phyloP scores from a whole-genome alignment of 257 asterid species.

The Coffea eugenioides region DNA sequence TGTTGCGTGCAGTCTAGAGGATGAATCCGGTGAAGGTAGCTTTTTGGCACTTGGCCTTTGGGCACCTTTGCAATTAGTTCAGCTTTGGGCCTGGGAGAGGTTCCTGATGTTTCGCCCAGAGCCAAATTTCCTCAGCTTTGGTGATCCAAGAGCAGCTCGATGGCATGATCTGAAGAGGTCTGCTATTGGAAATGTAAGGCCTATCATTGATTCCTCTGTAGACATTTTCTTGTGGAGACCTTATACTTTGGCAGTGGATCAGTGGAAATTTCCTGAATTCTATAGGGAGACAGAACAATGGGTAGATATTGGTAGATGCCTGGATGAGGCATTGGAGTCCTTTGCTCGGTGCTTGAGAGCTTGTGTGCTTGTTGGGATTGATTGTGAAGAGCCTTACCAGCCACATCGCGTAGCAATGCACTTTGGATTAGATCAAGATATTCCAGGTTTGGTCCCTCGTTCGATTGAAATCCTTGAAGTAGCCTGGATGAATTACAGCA shows the following conservation, averaged over 20 bases:
- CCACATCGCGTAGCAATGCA: slow-evolving; percentile 46
- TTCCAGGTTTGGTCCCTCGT: slow-evolving; percentile 24
- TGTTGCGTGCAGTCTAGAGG: neutral
- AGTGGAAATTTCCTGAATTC: slow-evolving; percentile 29
- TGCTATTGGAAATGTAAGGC: slow-evolving; percentile 27
- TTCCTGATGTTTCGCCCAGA: slow-evolving; percentile 24
- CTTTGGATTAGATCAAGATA: slow-evolving; percentile 41
- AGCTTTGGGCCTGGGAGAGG: slow-evolving; percentile 59
- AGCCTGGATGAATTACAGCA: slow-evolving; percentile 20
- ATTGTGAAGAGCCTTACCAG: slow-evolving; percentile 33
- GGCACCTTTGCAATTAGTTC: slow-evolving; percentile 35
- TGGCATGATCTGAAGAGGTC: slow-evolving; percentile 26
- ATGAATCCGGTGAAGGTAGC: neutral
- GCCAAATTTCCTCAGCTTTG: slow-evolving; percentile 18
- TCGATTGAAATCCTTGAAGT: neutral
- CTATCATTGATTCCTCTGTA: slow-evolving; percentile 25
- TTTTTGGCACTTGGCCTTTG: slow-evolving; percentile 22
- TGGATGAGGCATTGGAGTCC: slow-evolving; percentile 23
- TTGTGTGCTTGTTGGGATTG: slow-evolving; percentile 32
- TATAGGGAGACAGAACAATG: slow-evolving; percentile 27
- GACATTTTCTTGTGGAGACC: slow-evolving; percentile 39
- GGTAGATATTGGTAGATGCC: slow-evolving; percentile 6
- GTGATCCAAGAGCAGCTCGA: slow-evolving; percentile 27
- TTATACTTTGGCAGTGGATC: slow-evolving; percentile 25
- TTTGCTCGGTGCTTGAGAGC: slow-evolving; percentile 31